Evolutionary conservation across 176 grass and related monocot species (phyloP).

Genomic region (Eleusine coracana): DNA sequence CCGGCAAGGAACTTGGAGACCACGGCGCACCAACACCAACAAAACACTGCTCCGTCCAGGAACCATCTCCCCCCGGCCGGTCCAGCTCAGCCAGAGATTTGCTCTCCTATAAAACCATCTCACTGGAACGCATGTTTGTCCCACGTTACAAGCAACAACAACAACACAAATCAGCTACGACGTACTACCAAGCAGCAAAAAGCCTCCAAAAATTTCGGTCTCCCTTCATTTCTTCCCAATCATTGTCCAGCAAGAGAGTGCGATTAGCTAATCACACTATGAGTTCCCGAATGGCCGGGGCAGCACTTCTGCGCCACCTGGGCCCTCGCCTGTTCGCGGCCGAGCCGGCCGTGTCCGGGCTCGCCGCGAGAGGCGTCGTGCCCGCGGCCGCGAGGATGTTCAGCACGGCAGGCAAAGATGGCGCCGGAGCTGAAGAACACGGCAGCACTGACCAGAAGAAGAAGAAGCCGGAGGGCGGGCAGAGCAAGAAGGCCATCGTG

Average conservation of each 20-base stretch:
- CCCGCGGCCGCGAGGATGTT: conserved; percentile 42
- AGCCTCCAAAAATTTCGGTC: not conserved
- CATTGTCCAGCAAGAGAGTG: not conserved
- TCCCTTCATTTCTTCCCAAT: not conserved
- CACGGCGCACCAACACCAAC: not conserved
- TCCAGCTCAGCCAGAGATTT: not conserved
- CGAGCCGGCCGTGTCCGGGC: conserved; percentile 29
- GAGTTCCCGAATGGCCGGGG: conserved; percentile 55
- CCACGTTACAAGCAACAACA: not conserved
- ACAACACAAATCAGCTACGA: not conserved
- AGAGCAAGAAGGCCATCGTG: conserved; percentile 29
- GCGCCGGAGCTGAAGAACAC: not conserved
- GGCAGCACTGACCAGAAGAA: not conserved
- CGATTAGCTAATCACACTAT: conserved; percentile 32
- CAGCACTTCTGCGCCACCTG: conserved; percentile 47
- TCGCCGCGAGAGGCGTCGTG: conserved; percentile 33
- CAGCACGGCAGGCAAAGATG: conserved; percentile 38
- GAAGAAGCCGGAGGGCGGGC: not conserved
- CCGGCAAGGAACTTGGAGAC: conserved; percentile 16
- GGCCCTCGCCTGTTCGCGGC: conserved; percentile 42
- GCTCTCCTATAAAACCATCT: conserved; percentile 22
- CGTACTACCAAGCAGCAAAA: not conserved
- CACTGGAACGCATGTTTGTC: not conserved
- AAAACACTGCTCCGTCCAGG: not conserved
- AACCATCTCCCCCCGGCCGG: conserved; percentile 25